Conservation (phyloP, 23 red algal genomes). For the Gracilaria vermiculophylla region DNA sequence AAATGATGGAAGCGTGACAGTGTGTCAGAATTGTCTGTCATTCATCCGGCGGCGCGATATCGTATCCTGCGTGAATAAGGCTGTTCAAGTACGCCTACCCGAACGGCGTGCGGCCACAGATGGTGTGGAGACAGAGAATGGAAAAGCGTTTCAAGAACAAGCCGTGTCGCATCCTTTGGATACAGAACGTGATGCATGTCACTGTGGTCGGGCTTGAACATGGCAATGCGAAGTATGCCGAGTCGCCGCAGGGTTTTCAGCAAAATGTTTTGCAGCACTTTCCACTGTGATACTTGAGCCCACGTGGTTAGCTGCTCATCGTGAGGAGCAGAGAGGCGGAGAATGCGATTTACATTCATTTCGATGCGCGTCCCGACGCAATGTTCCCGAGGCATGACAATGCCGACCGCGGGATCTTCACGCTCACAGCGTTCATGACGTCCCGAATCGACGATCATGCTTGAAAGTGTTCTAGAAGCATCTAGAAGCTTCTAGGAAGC, state of each 20-base stretch:
- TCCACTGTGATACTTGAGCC: conserved; percentile 9
- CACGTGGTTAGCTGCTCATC: conserved; percentile 34
- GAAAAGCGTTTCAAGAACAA: conserved; percentile 10
- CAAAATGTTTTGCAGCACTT: not conserved
- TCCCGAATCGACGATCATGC: conserved; percentile 26
- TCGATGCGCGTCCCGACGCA: conserved; percentile 54
- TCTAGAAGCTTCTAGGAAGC: too few relatives aligned
- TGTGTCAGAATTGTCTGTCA: conserved; percentile 51
- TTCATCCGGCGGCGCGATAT: conserved; percentile 28
- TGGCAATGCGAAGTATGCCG: too few relatives aligned
- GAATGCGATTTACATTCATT: conserved; percentile 47
- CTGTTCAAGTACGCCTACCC: conserved; percentile 62
- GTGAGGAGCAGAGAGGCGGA: not conserved
- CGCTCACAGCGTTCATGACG: conserved; percentile 8
- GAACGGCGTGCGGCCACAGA: conserved; percentile 24
- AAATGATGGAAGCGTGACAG: too few relatives aligned
- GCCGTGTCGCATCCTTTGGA: conserved; percentile 48
- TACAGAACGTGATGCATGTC: conserved; percentile 20
- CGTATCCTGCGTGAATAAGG: conserved; percentile 11
- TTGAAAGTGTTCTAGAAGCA: too few relatives aligned
- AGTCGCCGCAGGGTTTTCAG: conserved; percentile 8
- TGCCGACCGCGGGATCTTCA: conserved; percentile 53
- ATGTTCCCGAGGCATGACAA: too few relatives aligned
- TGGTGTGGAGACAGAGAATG: too few relatives aligned
- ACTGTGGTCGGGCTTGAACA: conserved; percentile 47